Conservation (phyloP, 164 flowering plant genomes). For the Cinnamomum micranthum region DNA sequence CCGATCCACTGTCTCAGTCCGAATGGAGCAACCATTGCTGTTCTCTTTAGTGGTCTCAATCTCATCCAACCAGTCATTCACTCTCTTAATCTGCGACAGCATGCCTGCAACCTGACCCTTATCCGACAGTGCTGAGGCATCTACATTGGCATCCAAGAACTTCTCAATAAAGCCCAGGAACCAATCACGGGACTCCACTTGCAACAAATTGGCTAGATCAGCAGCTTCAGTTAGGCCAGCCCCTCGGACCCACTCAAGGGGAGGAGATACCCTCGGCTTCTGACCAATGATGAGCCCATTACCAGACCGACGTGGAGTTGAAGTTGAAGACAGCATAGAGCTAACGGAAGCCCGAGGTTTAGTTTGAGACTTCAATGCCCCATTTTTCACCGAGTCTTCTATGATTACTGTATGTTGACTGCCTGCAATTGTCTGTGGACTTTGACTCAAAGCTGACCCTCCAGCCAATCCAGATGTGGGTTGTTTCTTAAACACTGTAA, state of each 20-base stretch:
- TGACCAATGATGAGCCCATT: conserved; percentile 19
- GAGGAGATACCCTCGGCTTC: conserved; percentile 15
- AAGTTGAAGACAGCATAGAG: conserved; percentile 43
- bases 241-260: conserved; percentile 70
- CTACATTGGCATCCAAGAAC: conserved; percentile 78
- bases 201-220: conserved; percentile 62
- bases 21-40: conserved; percentile 29
- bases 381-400: conserved; percentile 45
- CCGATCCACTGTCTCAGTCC: conserved; percentile 66
- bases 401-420: conserved; percentile 59
- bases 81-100: conserved; percentile 90
- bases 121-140: conserved; percentile 49
- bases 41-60: conserved; percentile 52
- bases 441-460: conserved; percentile 24
- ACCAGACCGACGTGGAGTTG: conserved; percentile 36
- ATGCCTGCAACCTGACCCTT: conserved; percentile 82
- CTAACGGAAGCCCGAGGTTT: conserved; percentile 48
- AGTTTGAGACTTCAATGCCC: conserved; percentile 36
- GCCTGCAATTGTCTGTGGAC: conserved; percentile 20
- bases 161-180: conserved; percentile 79
- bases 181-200: conserved; percentile 72
- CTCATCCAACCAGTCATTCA: conserved; percentile 90
- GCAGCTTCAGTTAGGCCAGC: conserved; percentile 70
- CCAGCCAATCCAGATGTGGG: conserved; percentile 4
- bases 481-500: conserved; percentile 56